Conservation (phyloP, 345 rosid genomes). For the Dimocarpus longan region DNA sequence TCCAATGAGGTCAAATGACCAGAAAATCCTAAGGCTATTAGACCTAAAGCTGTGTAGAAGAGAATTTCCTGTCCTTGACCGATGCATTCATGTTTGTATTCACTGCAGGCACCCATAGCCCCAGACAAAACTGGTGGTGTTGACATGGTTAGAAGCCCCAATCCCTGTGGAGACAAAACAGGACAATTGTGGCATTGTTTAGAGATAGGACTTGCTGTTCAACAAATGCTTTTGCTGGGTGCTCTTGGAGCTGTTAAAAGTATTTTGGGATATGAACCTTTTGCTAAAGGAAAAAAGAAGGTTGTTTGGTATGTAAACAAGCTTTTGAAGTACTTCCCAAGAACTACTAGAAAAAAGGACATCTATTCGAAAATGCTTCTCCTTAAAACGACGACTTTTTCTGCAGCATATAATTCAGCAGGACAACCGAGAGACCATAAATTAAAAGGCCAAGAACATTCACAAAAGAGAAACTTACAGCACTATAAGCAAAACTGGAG, state of each 20-base stretch:
- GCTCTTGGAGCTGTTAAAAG: background rate
- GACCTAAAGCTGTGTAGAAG: slow-evolving; percentile 22
- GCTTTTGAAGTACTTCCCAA: background rate
- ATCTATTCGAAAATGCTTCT: no score
- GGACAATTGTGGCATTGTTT: background rate
- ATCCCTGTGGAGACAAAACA: slow-evolving; percentile 16
- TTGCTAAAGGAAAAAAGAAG: background rate
- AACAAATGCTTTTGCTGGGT: background rate
- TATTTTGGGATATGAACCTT: background rate
- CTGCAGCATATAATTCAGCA: background rate
- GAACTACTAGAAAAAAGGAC: no score
- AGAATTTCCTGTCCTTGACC: slow-evolving; percentile 23
- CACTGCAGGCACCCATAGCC: slow-evolving; percentile 17
- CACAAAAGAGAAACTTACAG: background rate
- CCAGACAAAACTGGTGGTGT: slow-evolving; percentile 13
- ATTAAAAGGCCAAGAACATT: background rate
- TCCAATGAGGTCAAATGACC: slow-evolving; percentile 9
- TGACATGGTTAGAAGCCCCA: slow-evolving; percentile 25
- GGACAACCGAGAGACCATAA: background rate
- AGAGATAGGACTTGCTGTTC: background rate
- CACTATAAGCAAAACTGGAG: slow-evolving; percentile 16
- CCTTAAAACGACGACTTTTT: no score
- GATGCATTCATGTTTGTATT: slow-evolving; percentile 21
- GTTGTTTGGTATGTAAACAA: background rate
- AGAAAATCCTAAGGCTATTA: slow-evolving; percentile 23